Percentiles rank a stretch among this genome's conserved stretches.
phyloP scores from a whole-genome alignment of 768 basidiomycete genomes.

The Serendipita sp. region DNA sequence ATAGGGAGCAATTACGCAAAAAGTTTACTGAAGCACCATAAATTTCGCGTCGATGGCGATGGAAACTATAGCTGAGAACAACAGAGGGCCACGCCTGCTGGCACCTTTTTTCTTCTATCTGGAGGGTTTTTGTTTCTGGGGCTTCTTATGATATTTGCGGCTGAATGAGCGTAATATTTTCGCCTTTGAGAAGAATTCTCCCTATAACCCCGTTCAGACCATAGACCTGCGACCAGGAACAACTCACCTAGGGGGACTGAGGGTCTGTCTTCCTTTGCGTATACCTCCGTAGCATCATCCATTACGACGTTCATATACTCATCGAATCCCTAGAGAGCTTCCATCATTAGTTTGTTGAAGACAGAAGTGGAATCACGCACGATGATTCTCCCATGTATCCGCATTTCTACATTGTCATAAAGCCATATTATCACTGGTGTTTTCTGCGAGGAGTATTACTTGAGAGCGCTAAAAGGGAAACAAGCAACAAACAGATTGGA shows the following conservation, averaged over 20 bases:
- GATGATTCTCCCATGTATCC: conserved; percentile 89
- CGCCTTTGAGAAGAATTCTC: conserved; percentile 89
- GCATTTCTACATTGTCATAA: conserved; percentile 92
- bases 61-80: no score
- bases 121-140: no score
- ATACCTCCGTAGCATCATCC: conserved; percentile 86
- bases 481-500: conserved; percentile 51
- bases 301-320: conserved; percentile 99
- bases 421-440: conserved; percentile 84
- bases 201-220: conserved; percentile 30
- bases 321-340: conserved; percentile 70
- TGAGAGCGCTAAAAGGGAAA: conserved; percentile 10
- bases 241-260: conserved; percentile 42
- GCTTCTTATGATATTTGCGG: conserved; percentile 17
- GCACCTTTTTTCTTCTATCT: neutral
- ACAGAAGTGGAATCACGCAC: conserved; percentile 37
- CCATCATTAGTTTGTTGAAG: neutral
- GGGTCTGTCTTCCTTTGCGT: conserved; percentile 71
- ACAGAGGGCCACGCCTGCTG: neutral
- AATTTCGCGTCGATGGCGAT: neutral
- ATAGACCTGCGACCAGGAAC: conserved; percentile 6
- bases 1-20: conserved; percentile 3
- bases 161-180: conserved; percentile 97
- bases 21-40: neutral
- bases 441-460: conserved; percentile 32